These are phyloP conservation scores for Penicillium sp. DNA, from an alignment of 2,329 filamentous ascomycete genomes.

Conservation along the genomic window DNA sequence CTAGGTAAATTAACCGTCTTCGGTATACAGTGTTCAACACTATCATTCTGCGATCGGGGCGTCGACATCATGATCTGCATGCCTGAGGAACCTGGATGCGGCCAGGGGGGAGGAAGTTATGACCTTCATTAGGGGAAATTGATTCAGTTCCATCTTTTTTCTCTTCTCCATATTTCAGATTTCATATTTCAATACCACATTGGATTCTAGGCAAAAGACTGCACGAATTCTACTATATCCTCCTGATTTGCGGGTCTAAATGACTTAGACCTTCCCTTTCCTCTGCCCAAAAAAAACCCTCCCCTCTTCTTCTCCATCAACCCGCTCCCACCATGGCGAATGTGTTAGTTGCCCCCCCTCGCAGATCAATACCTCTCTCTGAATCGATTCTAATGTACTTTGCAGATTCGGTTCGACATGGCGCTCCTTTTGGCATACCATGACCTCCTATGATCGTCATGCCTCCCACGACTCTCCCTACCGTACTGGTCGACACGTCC, in stretches of 20 bases:
- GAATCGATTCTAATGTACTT: neutral
- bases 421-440: constrained; percentile 93
- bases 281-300: neutral
- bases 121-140: neutral
- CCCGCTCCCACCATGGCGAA: constrained; percentile 23
- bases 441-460: constrained; percentile 77
- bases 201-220: neutral
- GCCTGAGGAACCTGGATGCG: constrained; percentile 22
- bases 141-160: neutral
- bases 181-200: neutral
- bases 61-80: constrained; percentile 28
- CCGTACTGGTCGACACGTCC: constrained; percentile 85
- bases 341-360: constrained; percentile 14
- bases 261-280: constrained; percentile 5
- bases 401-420: constrained; percentile 68
- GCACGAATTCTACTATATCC: neutral
- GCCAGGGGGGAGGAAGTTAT: constrained; percentile 15
- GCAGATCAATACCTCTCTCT: neutral
- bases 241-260: constrained; percentile 2
- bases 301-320: constrained; percentile 4
- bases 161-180: neutral
- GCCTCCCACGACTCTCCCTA: constrained; percentile 92
- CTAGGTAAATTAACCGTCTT: neutral
- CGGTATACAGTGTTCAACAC: neutral
- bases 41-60: neutral